These are phyloP conservation scores for Teratosphaeria epicoccoides DNA, from an alignment of 2,329 filamentous ascomycete species.

Conservation along the genomic window DNA sequence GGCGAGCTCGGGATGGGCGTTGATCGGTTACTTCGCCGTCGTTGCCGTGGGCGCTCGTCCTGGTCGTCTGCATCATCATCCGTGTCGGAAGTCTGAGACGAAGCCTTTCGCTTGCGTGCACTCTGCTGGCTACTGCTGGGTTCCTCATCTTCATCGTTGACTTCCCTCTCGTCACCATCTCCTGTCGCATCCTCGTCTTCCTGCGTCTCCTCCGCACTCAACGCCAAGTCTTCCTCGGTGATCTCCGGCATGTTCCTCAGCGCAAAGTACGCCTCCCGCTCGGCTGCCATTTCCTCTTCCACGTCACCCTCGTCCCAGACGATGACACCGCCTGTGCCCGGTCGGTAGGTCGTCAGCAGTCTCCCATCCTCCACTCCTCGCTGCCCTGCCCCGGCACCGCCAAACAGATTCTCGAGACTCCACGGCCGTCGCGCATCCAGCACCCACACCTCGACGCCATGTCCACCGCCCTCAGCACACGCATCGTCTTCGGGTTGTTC, in stretches of 20 bases:
- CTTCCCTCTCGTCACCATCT: conserved; percentile 35
- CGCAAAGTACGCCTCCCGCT: conserved; percentile 75
- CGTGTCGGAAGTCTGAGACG: conserved; percentile 51
- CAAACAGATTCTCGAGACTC: conserved; percentile 88
- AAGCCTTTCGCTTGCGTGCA: conserved; percentile 65
- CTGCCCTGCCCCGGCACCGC: conserved; percentile 24
- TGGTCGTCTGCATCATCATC: conserved; percentile 53
- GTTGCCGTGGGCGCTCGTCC: conserved; percentile 64
- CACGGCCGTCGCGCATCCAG: conserved; percentile 85
- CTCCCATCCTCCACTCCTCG: conserved; percentile 55
- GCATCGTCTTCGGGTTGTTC: conserved; percentile 43
- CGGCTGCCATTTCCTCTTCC: conserved; percentile 62
- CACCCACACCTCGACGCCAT: conserved; percentile 90
- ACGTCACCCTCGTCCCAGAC: conserved; percentile 97
- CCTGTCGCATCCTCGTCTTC: conserved; percentile 47
- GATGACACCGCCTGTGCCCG: conserved; percentile 76
- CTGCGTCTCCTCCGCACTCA: conserved; percentile 47
- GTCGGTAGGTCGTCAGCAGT: conserved; percentile 60
- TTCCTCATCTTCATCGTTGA: conserved; percentile 17
- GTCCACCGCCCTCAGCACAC: conserved; percentile 41
- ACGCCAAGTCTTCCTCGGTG: conserved; percentile 56
- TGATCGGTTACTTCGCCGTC: conserved; percentile 76
- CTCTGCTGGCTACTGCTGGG: conserved; percentile 30
- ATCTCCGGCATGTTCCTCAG: conserved; percentile 84
- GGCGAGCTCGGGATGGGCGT: conserved; percentile 60